phyloP scores from a whole-genome alignment of 2,329 filamentous ascomycete species.

The Aspergillus sp. region DNA sequence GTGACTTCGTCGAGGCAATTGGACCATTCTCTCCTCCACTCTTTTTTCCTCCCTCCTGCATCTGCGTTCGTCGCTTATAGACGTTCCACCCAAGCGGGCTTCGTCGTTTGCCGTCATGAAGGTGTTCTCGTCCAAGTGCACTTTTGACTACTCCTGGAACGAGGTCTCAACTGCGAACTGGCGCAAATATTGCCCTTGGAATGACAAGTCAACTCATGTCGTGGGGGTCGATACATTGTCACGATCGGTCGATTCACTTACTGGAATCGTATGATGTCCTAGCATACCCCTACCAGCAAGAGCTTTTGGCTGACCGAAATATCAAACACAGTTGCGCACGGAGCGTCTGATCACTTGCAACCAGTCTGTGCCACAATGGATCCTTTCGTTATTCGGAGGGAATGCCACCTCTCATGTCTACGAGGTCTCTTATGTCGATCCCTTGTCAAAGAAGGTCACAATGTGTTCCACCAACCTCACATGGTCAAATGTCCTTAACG shows the following conservation, averaged over 20 bases:
- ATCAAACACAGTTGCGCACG: conserved; percentile 51
- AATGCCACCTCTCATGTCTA: conserved; percentile 80
- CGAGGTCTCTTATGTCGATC: conserved; percentile 93
- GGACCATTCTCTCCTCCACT: too few relatives aligned
- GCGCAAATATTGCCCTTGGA: conserved; percentile 98
- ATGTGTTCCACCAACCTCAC: conserved; percentile 97
- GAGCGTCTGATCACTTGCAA: conserved; percentile 54
- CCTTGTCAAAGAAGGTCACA: conserved; percentile 71
- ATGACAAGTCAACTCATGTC: conserved; percentile 95
- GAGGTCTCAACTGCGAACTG: conserved; percentile 97
- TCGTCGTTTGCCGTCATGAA: conserved; percentile 57
- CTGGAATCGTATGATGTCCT: conserved; percentile 54
- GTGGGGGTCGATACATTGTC: conserved; percentile 88
- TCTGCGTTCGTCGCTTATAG: too few relatives aligned
- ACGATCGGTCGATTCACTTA: conserved; percentile 55
- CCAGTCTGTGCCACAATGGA: conserved; percentile 44
- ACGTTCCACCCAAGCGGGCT: background rate
- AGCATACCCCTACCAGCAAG: conserved; percentile 1
- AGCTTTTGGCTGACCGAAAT: conserved; percentile 6
- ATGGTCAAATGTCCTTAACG: conserved; percentile 78
- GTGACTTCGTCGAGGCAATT: too few relatives aligned
- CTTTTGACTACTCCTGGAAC: conserved; percentile 97
- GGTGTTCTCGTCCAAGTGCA: conserved; percentile 83
- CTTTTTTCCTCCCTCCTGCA: too few relatives aligned
- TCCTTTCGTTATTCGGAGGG: conserved; percentile 70